Percentiles rank a stretch among this genome's conserved stretches.
These are phyloP conservation scores for Pichia gijzeniarum DNA, from an alignment of 805 yeast genomes.

Conservation along the genomic window DNA sequence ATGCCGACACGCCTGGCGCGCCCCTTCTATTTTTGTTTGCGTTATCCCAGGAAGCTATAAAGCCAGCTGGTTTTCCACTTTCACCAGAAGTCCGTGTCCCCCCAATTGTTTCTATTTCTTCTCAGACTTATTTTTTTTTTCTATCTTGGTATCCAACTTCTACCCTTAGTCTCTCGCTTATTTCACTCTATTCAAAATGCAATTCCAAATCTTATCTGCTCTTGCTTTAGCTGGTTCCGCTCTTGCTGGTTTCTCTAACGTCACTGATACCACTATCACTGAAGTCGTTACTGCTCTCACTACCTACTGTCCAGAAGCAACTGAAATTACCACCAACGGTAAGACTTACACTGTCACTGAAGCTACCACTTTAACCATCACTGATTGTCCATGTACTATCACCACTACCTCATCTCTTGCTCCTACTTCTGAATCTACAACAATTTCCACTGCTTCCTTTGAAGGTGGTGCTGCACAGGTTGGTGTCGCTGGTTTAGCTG, in stretches of 20 bases:
- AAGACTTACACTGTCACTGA: constrained; percentile 67
- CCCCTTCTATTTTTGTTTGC: too few species aligned
- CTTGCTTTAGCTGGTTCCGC: constrained; percentile 35
- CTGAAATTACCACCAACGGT: constrained; percentile 58
- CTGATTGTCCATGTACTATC: constrained; percentile 81
- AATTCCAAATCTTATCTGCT: constrained; percentile 30
- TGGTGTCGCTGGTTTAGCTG: constrained; percentile 36
- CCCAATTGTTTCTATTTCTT: not conserved
- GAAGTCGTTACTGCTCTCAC: constrained; percentile 65
- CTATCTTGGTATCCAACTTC: constrained; percentile 7
- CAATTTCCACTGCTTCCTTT: constrained; percentile 17
- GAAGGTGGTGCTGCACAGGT: constrained; percentile 30
- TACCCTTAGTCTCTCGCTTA: constrained; percentile 28
- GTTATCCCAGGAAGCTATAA: not conserved
- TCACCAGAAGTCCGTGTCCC: too few species aligned
- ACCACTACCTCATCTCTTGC: constrained; percentile 24
- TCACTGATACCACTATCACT: constrained; percentile 44
- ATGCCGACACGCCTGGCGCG: too few species aligned
- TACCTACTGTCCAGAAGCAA: constrained; percentile 79
- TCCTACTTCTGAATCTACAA: constrained; percentile 14
- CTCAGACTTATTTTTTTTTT: not conserved
- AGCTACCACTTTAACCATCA: constrained; percentile 78
- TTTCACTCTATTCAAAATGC: constrained; percentile 24
- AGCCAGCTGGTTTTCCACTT: constrained; percentile 1
- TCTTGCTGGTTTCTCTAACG: constrained; percentile 40